These are phyloP conservation scores for Claviceps cyperi DNA, from an alignment of 2,329 filamentous ascomycete genomes.

Conservation along the genomic window DNA sequence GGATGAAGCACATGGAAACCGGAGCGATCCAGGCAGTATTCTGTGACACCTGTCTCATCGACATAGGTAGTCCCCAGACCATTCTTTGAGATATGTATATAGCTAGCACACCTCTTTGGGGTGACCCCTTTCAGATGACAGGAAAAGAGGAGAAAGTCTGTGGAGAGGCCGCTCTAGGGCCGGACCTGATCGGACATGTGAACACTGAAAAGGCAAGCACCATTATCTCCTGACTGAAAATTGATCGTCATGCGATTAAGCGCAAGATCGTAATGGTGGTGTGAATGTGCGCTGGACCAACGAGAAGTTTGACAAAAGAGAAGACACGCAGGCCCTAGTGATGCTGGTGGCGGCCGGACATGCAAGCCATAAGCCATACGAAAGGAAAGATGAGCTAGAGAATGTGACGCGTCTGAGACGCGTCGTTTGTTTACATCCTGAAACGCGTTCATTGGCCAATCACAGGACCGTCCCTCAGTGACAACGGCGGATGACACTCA, in stretches of 20 bases:
- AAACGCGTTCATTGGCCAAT: constrained; percentile 2
- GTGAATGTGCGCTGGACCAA: constrained; percentile 2
- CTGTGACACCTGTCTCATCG: no score
- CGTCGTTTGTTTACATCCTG: constrained; percentile 5
- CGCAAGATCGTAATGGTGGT: background rate
- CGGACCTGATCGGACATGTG: background rate
- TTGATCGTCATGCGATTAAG: background rate
- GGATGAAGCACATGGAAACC: no score
- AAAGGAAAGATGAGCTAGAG: background rate
- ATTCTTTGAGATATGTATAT: no score
- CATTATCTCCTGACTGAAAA: background rate
- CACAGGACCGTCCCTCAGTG: background rate
- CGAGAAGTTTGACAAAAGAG: background rate
- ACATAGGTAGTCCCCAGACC: no score
- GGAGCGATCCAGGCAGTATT: no score
- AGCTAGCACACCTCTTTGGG: no score
- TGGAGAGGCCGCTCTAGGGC: background rate
- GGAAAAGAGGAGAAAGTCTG: background rate
- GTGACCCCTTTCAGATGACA: background rate
- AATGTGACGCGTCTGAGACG: constrained; percentile 3
- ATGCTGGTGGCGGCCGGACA: background rate
- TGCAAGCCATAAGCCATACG: background rate
- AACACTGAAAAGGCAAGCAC: background rate
- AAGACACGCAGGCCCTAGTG: background rate
- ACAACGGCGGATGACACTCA: no score